Base-by-base conservation (phyloP, 768 basidiomycete species). In the Pleurotus cornucopiae region DNA sequence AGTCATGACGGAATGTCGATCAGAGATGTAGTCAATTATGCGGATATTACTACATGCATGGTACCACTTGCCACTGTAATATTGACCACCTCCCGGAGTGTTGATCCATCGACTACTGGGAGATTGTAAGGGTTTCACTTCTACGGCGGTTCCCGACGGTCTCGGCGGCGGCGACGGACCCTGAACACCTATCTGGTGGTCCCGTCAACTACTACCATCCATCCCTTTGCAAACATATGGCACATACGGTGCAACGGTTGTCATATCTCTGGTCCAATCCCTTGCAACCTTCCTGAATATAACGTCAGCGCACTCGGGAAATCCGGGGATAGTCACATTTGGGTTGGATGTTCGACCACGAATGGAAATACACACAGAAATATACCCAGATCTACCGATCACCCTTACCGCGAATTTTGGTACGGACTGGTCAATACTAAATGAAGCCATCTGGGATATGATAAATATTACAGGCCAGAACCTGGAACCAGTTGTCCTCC, bases 391-490 rank as follows among this genome's bases (percentile, higher is more conserved):
- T 44, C 37, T 37, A 23, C 54, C 54, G 54, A 55, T 55, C 54
- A 55, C 54, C 54, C 54, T 55, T 45, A 20, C 16, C 2, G 26
- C 25, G 20, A 41, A 13, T 26, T 45, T 45, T 38, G 43, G 26
- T 20, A 25, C 40, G 43, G 43, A 55, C 39, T 26, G 23, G 20
- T 34, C 30, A 40, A 45, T 55, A 46, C 45, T 45, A 46, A 45
- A 45, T 55, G 45, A 46, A 45, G 54, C 44, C 25, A 20, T 16
- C 34, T 52, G 40, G 23, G 51, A 57, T 57, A 58, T 55, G 52
- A 63, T 52, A 64, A 56, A 62, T 60, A 64, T 54, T 59, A 56
- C 60, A 59, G 60, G 55, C 46, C 43, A 18, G 43, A 45, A n/a
- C 58, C 58, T 57, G 61, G 48, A 58, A 60, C 56, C 58, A 61